Evolutionary conservation across 306 rosid species (phyloP), one percentile per base, ranked within the genome.

Genomic region (Vachellia pachyceras): DNA sequence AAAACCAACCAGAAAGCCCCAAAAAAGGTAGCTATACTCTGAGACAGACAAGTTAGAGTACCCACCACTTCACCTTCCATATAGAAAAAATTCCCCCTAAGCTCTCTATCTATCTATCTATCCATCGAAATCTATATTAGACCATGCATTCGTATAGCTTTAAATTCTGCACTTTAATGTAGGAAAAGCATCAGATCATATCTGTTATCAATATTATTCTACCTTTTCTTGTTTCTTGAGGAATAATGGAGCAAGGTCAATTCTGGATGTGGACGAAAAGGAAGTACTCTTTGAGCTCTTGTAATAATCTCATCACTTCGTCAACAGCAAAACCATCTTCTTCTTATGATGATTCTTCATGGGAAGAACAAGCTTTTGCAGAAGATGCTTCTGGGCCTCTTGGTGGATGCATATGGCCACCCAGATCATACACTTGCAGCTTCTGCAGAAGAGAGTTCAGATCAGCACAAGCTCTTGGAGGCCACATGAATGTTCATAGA

Each of bases 401-500:
- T 5, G 97, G 98, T 7, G 98, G 97, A 1, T 92, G 98, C 72
- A 70, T 90, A 73, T 95, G 99, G 99, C 99, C 99, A 0, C 99
- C 97, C 12, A 92, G 97, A 77, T 95, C 95, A 60, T 95, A 95
- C 65, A 87, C 97, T 72, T 95, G 99, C 81, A 93, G 95, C 74
- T 95, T 95, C 41, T 95, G 99, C 79, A 77, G 94, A 81, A 91
- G 97, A 80, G 97, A 95, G 83, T 95, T 95, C 74, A 85, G 97
- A 69, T 95, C 97, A 6, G 99, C 99, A 58, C 99, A 95, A 77
- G 99, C 99, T 20, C 83, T 95, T 0, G 97, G 99, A 1, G 97
- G 99, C 72, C 99, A 95, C 75, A 95, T 95, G 99, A 95, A 95
- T 81, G 97, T 95, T 57, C 99, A 95, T 79, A 87, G 97, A 75